Conservation (phyloP, 129 eudicot species). For the Arctium minus region DNA sequence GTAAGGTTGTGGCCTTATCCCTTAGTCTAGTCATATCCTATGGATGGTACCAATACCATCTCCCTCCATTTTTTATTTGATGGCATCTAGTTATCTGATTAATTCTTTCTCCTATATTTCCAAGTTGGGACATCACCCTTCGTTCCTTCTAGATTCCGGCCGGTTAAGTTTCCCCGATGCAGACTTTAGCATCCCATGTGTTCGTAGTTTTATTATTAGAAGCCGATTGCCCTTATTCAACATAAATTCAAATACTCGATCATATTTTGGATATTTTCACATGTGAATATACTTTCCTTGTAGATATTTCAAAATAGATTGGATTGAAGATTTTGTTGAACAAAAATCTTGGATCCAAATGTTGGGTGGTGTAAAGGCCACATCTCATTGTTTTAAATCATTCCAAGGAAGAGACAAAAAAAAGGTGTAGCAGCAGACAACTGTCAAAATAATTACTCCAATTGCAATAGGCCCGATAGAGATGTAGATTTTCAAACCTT, state of each 20-base stretch:
- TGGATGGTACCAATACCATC: no score
- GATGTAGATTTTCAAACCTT: not conserved
- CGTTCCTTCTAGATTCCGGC: no score
- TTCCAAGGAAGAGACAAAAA: conserved; percentile 15
- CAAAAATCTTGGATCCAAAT: conserved; percentile 23
- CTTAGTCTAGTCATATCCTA: no score
- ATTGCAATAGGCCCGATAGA: not conserved
- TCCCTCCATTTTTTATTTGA: no score
- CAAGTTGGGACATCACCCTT: no score
- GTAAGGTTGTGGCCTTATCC: no score
- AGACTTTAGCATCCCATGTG: no score
- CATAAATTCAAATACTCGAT: not conserved
- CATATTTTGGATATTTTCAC: conserved; percentile 13
- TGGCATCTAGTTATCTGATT: no score
- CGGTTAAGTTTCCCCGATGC: not conserved
- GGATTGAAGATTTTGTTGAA: not conserved
- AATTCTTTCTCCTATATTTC: no score
- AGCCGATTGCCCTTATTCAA: not conserved
- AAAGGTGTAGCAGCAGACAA: conserved; percentile 1
- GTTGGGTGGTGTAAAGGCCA: conserved; percentile 35
- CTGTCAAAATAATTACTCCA: conserved; percentile 15
- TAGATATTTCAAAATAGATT: not conserved
- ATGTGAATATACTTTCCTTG: not conserved
- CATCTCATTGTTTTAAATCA: conserved; percentile 31
- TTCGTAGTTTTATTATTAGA: not conserved